phyloP scores from a whole-genome alignment of 805 yeast species.

The Kockiozyma suomiensis region DNA sequence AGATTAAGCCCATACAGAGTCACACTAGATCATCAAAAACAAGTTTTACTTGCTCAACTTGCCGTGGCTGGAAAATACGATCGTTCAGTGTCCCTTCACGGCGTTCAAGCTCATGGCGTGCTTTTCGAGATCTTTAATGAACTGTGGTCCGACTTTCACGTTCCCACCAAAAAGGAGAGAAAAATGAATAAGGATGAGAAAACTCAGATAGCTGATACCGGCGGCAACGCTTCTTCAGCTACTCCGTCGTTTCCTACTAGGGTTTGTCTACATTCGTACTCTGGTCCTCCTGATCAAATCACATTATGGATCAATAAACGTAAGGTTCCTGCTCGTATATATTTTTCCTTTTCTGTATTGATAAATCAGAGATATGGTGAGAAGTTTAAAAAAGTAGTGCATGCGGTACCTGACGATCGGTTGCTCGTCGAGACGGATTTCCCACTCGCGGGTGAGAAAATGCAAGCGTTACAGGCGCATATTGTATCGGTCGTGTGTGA shows the following conservation, averaged over 20 bases:
- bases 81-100: constrained; percentile 73
- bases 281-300: constrained; percentile 78
- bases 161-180: constrained; percentile 8
- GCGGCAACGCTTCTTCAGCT: background rate
- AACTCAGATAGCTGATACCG: background rate
- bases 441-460: constrained; percentile 39
- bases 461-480: constrained; percentile 33
- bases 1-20: constrained; percentile 55
- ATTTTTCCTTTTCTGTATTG: constrained; percentile 57
- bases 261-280: constrained; percentile 78
- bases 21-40: constrained; percentile 63
- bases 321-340: constrained; percentile 44
- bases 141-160: constrained; percentile 25
- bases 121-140: constrained; percentile 51
- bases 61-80: constrained; percentile 53
- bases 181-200: constrained; percentile 5
- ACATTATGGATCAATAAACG: constrained; percentile 49
- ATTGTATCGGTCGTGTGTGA: constrained; percentile 23
- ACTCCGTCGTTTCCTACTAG: constrained; percentile 34
- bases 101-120: constrained; percentile 76
- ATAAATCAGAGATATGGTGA: constrained; percentile 48
- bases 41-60: constrained; percentile 55
- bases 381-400: constrained; percentile 41
- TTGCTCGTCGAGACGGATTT: constrained; percentile 60
- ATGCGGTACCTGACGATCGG: constrained; percentile 43